Conservation (phyloP, 192 early-diverging fungal genomes). For the Coemansia sp. region DNA sequence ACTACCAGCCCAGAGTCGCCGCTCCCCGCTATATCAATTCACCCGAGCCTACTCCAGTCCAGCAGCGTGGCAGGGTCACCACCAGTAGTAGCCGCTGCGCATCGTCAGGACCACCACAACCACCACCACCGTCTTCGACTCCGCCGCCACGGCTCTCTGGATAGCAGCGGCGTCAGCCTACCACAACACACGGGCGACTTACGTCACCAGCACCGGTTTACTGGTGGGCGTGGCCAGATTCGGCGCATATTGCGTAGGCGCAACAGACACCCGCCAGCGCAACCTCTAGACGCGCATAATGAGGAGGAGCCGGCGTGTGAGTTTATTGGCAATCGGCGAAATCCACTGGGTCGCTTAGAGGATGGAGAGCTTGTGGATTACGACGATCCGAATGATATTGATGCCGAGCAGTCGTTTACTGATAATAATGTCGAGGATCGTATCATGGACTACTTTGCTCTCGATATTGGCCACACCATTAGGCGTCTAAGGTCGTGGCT, state of each 20-base stretch:
- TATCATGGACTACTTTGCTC: slow-evolving; percentile 41
- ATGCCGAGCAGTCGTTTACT: slow-evolving; percentile 39
- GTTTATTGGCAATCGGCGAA: slow-evolving; percentile 44
- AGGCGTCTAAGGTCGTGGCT: slow-evolving; percentile 30
- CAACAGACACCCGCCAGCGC: not conserved
- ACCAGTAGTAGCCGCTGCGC: not conserved
- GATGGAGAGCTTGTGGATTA: slow-evolving; percentile 55
- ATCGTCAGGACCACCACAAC: not conserved
- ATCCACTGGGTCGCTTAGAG: slow-evolving; percentile 45
- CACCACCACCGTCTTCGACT: not conserved
- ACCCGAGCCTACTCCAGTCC: slow-evolving; percentile 19
- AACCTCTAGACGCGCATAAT: not conserved
- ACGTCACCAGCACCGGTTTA: slow-evolving; percentile 11
- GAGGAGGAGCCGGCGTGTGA: slow-evolving; percentile 28
- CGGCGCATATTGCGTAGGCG: slow-evolving; percentile 35
- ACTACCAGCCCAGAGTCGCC: not conserved
- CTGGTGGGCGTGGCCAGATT: slow-evolving; percentile 7
- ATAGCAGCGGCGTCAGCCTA: not conserved
- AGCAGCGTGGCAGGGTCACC: not conserved
- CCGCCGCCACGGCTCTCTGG: not conserved
- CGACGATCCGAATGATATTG: slow-evolving; percentile 46
- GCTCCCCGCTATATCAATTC: slow-evolving; percentile 18
- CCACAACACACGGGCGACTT: not conserved
- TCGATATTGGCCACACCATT: slow-evolving; percentile 32
- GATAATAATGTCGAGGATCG: slow-evolving; percentile 51